Evolutionary conservation across 148 eudicot species (phyloP), one percentile per base, ranked within the genome.

Genomic region (Fagopyrum esculentum): DNA sequence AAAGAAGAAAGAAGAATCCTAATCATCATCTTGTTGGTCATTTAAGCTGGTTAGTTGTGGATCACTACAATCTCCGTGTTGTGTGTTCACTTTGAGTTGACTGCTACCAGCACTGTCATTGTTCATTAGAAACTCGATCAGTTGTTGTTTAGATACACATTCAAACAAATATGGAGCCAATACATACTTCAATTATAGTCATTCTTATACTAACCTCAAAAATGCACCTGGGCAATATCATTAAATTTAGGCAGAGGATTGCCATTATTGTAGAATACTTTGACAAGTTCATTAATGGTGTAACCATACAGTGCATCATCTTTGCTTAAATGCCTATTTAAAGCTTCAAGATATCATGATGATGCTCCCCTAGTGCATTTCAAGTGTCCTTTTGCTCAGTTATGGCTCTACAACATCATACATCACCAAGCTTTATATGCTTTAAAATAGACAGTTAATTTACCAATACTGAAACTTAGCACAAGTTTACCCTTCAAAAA

Each of bases 331-430:
- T 88, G 93, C 69, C 72, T 85, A 78, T 94, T 94, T 73, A 94
- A 81, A 78, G 85, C 86, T 73, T 94, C 97, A 43, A 91, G 79
- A 73, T 90, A 90, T 75, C 85, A 79, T 91, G 98, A 79, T 91
- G 98, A 85, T 94, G 87, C 73, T 76, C 75, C 96, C 97, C 98
- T 97, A 91, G 76, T 94, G 97, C 82, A 78, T 55, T 74, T 91
- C 96, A 55, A 94, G 88, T 11, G 88, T 83, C 81, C 79, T 88
- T 75, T 80, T 79, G 81, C 95, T 91, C 96, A 94, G 87, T 80
- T 87, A 91, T 73, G 98, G 97, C 74, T 93, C 98, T 75, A 93
- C 69, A 29, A 95, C 98, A 88, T 93, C 90, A 97, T 93, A 84
- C 66, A 74, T 51, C 35, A 47, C 7, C 48, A 76, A 64, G 45